Evolutionary conservation across 2,329 filamentous ascomycete species (phyloP), one percentile per base, ranked within the genome.

Genomic region (Botrytis pseudocinerea): DNA sequence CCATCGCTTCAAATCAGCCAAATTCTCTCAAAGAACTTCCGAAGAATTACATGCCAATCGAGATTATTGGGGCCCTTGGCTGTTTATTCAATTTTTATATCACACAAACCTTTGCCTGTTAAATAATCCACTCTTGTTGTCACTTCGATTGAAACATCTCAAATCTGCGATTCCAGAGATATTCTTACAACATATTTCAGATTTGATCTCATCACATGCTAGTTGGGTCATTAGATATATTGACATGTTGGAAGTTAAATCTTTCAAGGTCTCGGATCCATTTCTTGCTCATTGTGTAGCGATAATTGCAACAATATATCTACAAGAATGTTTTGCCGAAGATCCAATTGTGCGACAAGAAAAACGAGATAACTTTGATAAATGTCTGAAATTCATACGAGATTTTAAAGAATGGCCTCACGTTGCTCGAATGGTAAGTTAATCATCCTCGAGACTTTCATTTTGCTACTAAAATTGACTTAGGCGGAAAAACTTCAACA

Each of bases 171-270:
- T 87, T 59, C 86, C 86, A 0, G 85, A 88, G 69, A 85, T 86
- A 1, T 88, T 88, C 32, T 82, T 88, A 1, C 86, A 87, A 65
- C 85, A 87, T 74, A 87, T 85, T 0, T 85, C 85, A 20, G 86
- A 87, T 71, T 80, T 85, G 40, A 86, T 87, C 42, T 83, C 84
- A 0, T 84, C 84, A 0, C 86, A 87, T 74, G 85, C 85, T 0
- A 84, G 84, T 0, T 88, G 86, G 86, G 86, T 87, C 40, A 82
- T 87, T 6, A 85, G 87, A 76, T 85, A 87, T 66, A 83, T 88
- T 63, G 83, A 86, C 64, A 82, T 83, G 74, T 81, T 84, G 73
- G 80, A 83, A 79, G 81, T 84, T 75, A 84, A 85, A 77, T 79
- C 78, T 0, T 85, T 87, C 71, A 79, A 82, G 65, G 82, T 85